Evolutionary conservation across 306 rosid genomes (phyloP).

Genomic region (Cucurbita maxima): DNA sequence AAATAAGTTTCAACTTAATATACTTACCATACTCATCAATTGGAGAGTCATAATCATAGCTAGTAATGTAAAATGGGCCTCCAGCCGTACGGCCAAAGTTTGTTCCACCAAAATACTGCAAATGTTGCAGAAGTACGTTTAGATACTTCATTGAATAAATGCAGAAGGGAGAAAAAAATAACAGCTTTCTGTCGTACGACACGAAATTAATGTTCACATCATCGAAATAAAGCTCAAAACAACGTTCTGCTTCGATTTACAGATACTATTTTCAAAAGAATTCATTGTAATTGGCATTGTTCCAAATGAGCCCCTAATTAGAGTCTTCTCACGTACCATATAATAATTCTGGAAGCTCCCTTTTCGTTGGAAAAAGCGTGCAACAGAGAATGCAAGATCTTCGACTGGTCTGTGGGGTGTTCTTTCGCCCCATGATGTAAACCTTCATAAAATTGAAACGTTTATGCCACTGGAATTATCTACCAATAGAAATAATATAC

Average conservation of each 20-base stretch:
- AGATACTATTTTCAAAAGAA: neutral
- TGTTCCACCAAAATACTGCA: constrained; percentile 94
- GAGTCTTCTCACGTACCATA: constrained; percentile 41
- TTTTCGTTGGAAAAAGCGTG: constrained; percentile 88
- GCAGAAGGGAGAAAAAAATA: neutral
- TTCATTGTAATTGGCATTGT: neutral
- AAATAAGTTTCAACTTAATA: neutral
- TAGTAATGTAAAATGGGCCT: constrained; percentile 86
- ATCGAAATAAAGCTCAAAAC: neutral
- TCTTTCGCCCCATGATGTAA: constrained; percentile 71
- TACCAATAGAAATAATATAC: neutral
- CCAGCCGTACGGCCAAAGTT: constrained; percentile 95
- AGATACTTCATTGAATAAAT: constrained; percentile 8
- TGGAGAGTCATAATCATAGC: constrained; percentile 99
- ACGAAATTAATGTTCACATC: neutral
- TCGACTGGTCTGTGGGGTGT: constrained; percentile 89
- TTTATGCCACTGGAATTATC: neutral
- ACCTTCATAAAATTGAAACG: constrained; percentile 35
- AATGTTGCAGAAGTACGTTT: constrained; percentile 20
- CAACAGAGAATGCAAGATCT: constrained; percentile 97
- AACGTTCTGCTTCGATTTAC: neutral
- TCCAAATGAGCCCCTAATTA: neutral
- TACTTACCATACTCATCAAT: constrained; percentile 84
- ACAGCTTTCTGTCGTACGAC: neutral
- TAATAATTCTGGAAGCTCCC: constrained; percentile 96